Evolutionary conservation across 257 asterid species (phyloP), one percentile per base, ranked within the genome.

Genomic region (Penstemon barbatus): DNA sequence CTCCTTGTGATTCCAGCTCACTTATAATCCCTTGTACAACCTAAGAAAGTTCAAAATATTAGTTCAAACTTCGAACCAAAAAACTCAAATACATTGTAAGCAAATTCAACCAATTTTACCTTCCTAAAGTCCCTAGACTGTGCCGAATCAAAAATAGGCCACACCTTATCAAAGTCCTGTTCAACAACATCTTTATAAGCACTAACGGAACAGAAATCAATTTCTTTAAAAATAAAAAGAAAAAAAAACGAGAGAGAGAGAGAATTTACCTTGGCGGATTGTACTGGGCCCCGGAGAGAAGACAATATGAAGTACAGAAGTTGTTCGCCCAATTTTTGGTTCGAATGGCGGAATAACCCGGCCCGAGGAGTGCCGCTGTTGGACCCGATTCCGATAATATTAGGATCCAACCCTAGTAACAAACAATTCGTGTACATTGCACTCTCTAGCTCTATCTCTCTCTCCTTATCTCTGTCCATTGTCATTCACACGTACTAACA

Each of bases 381-480:
- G 39, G 96, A 83, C 54, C 97, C 98, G 80, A 87, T 78, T 37
- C 97, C 99, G 69, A 91, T 89, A 68, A 91, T 70, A 63, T 78
- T 79, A 80, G 98, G 99, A 94, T 94, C 99, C 87, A 94, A 71
- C 15, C 98, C 98, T 49, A 94, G 87, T 66, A 94, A 70, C 95
- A 94, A 83, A 76, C 99, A 94, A 83, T 91, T 94, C n/a, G 98
- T 94, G 89, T 94, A 89, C 99, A 94, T 91, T 87, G 99, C 98
- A 77, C 95, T 94, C 87, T 94, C 99, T 63, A 94, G 90, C 87
- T 94, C 99, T 40, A 91, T 88, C 80, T 94, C 99, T 74, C 99
- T 82, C 82, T 94, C 99, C 92, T 94, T 94, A 77, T 94, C 99
- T 57, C 98, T 82, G 81, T 94, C 99, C 99, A 94, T 94, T 90